Percentiles rank a stretch among this genome's conserved stretches.
These are phyloP conservation scores for Lentinula sp. DNA, from an alignment of 768 basidiomycete genomes.

Conservation along the genomic window DNA sequence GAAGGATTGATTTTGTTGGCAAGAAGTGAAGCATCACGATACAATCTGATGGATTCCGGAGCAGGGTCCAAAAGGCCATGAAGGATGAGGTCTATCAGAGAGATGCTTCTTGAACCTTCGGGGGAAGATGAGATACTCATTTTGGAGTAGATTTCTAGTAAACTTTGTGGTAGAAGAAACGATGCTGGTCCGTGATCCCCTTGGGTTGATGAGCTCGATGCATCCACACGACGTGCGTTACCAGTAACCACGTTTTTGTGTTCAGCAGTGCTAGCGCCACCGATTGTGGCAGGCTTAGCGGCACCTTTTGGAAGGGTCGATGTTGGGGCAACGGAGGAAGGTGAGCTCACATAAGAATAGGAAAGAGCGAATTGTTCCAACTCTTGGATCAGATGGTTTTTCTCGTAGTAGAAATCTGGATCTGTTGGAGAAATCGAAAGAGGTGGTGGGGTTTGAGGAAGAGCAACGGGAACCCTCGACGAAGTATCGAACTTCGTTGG, in stretches of 20 bases:
- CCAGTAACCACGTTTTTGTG: background rate
- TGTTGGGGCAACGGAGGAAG: background rate
- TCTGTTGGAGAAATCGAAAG: background rate
- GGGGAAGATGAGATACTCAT: background rate
- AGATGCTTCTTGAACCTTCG: background rate
- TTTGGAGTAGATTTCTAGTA: background rate
- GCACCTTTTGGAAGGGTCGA: conserved; percentile 1
- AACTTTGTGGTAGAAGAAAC: background rate
- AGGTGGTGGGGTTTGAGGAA: background rate
- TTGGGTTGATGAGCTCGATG: background rate
- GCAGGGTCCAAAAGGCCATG: background rate
- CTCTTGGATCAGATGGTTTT: background rate
- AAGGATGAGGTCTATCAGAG: conserved; percentile 1
- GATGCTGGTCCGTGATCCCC: background rate
- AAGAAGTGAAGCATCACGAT: background rate
- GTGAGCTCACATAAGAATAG: background rate
- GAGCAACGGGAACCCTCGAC: background rate
- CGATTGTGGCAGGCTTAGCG: background rate
- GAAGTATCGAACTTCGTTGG: background rate
- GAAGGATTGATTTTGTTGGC: background rate
- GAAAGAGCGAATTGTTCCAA: conserved; percentile 1
- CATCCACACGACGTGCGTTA: background rate
- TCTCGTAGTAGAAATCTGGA: background rate
- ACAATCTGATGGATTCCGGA: background rate
- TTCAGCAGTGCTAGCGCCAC: background rate